Conservation (phyloP, 345 rosid genomes). For the Camelina laxa region DNA sequence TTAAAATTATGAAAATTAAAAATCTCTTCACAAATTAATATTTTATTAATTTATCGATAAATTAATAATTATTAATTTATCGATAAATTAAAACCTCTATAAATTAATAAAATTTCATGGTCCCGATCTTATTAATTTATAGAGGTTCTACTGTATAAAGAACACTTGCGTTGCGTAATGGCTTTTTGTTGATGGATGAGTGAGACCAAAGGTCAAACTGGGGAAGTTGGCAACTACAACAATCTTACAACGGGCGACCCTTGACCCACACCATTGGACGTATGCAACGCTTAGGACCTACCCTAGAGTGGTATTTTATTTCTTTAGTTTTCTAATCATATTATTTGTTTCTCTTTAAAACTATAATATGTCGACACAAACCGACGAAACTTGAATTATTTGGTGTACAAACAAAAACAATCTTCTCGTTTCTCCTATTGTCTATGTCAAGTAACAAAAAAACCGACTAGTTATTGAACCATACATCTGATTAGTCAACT, state of each 20-base stretch:
- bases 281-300: not conserved
- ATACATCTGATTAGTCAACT: not conserved
- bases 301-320: not conserved
- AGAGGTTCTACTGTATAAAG: no score
- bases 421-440: not conserved
- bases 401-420: not conserved
- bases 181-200: conserved; percentile 28
- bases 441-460: not conserved
- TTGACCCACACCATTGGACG: conserved; percentile 35
- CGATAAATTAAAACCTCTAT: no score
- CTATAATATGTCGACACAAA: conserved; percentile 10
- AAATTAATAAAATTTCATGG: no score
- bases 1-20: no score
- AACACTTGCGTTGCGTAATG: conserved; percentile 9
- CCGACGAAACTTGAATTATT: not conserved
- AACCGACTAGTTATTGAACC: not conserved
- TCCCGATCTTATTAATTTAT: no score
- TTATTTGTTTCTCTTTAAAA: not conserved
- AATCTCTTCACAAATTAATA: no score
- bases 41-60: no score
- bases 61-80: no score
- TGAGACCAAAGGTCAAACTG: conserved; percentile 40
- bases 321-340: not conserved
- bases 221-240: not conserved
- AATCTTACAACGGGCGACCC: conserved; percentile 20